Percentiles rank a stretch among this genome's conserved stretches.
Conservation (phyloP, 495 filamentous ascomycete genomes). For the Podospora anserina region DNA sequence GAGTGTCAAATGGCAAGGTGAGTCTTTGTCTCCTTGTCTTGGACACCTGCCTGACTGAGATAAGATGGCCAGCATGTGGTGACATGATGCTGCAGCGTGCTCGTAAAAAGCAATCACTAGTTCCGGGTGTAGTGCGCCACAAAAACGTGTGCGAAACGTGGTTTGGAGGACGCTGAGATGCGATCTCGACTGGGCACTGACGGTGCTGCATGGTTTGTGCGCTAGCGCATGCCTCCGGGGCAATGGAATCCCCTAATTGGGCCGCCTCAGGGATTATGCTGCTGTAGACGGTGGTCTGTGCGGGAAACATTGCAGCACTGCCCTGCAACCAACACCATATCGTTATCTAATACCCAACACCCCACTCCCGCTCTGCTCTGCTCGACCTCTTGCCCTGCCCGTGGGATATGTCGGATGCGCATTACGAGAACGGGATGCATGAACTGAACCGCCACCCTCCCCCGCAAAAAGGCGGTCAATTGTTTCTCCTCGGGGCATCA, state of each 20-base stretch:
- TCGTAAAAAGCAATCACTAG: not conserved
- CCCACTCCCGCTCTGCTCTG: not conserved
- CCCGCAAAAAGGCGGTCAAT: not conserved
- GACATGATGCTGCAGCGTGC: not conserved
- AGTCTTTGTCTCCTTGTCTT: not conserved
- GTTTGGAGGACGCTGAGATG: not conserved
- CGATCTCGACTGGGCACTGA: slow-evolving; percentile 4
- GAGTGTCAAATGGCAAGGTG: not conserved
- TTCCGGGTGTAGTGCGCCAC: not conserved
- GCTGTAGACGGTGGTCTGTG: not conserved
- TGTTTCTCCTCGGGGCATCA: too few species aligned
- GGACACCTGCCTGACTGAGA: not conserved
- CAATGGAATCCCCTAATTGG: slow-evolving; percentile 1
- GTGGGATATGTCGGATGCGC: not conserved
- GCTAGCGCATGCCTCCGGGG: not conserved
- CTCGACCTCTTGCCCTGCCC: too few species aligned
- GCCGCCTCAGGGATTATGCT: not conserved
- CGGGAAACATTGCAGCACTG: not conserved
- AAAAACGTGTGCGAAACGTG: slow-evolving; percentile 4
- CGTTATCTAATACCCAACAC: not conserved
- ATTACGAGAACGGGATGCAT: not conserved
- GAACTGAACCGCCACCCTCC: too few species aligned
- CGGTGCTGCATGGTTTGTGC: not conserved
- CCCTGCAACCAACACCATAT: not conserved
- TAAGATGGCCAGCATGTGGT: not conserved